Evolutionary conservation across 1,284 basidiomycete genomes (phyloP), one percentile per base, ranked within the genome.

Genomic region (Exobasidium rhododendri): DNA sequence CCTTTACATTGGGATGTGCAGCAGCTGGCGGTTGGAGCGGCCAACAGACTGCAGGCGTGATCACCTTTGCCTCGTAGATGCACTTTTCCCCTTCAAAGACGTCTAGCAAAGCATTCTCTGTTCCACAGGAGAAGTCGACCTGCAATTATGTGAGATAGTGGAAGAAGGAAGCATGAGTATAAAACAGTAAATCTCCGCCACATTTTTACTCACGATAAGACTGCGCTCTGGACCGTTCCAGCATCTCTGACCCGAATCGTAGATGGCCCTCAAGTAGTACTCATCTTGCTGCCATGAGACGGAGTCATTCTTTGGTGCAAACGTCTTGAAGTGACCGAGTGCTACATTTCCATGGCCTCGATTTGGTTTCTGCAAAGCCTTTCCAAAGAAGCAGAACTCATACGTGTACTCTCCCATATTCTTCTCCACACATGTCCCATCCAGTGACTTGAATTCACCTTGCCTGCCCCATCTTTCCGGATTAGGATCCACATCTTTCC

Each of bases 151-250:
- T 10, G 17, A 40, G 17, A 17, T 40, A 40, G 43, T 14, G 43
- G n/a, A 44, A 44, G 43, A 24, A 56, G 22, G 17, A 17, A 22
- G 35, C 43, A 35, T 14, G 54, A 56, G 54, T 17, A 20, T 10
- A 24, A 24, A 35, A 1, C 2, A 50, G 24, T 13, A 7, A 57
- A 1, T 2, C 11, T 2, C 55, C 2, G 17, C 17, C 17, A 7
- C 7, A 40, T 40, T 10, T 40, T 40, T 11, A 81, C 83, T 65
- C 79, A 90, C 91, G 70, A 86, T 83, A 20, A 91, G 86, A 68
- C 85, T 91, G 22, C 92, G 87, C 68, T 89, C 85, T 1, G 94
- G 94, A 0, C 94, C 94, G 77, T 99, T 98, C 94, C 94, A 99
- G 83, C 94, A 99, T 78, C 88, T 65, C 52, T 79, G 82, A 35